Conservation (phyloP, 306 rosid genomes). For the Quercus ilex region DNA sequence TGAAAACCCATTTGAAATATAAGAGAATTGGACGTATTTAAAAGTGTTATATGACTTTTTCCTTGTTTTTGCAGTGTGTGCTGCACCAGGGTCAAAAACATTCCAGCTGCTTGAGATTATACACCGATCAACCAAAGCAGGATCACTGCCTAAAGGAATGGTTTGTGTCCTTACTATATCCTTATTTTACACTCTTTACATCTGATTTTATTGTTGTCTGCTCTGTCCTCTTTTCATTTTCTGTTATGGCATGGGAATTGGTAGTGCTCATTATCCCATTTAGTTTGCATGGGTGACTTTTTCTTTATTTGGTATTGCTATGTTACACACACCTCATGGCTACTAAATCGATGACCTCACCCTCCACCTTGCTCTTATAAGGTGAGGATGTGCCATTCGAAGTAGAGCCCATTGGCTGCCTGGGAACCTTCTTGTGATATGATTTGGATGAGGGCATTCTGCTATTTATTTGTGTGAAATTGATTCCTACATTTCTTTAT, state of each 20-base stretch:
- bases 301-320: too few species aligned
- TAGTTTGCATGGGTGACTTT: background rate
- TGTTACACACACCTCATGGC: too few species aligned
- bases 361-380: too few species aligned
- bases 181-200: constrained; percentile 12
- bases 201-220: background rate
- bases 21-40: background rate
- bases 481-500: constrained; percentile 9
- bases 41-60: constrained; percentile 13
- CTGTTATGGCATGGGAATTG: background rate
- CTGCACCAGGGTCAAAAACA: constrained; percentile 99
- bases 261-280: constrained; percentile 4
- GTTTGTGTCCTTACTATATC: constrained; percentile 40
- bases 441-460: constrained; percentile 12
- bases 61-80: constrained; percentile 72
- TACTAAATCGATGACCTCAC: too few species aligned
- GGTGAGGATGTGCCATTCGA: too few species aligned
- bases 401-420: constrained; percentile 4
- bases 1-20: background rate
- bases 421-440: background rate
- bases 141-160: constrained; percentile 81
- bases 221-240: constrained; percentile 4
- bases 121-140: constrained; percentile 67
- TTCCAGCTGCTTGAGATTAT: constrained; percentile 96
- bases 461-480: constrained; percentile 12